A percentile compares a stretch with the other conserved stretches of the same genome.
phyloP scores from a whole-genome alignment of 768 basidiomycete genomes.

The Trametes meyenii region DNA sequence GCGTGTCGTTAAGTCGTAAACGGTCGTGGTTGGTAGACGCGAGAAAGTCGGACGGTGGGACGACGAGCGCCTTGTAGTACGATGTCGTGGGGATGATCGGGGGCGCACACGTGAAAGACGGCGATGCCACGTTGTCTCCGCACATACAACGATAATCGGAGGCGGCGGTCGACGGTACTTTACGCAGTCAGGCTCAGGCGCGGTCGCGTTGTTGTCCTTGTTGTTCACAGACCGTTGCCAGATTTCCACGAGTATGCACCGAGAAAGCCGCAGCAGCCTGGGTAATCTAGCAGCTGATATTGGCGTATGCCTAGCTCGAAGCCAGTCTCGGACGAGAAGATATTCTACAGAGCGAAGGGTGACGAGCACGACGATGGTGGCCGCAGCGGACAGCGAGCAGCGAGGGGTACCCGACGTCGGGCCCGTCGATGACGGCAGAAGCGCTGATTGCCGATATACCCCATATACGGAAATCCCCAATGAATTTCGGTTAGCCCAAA shows the following conservation, averaged over 20 bases:
- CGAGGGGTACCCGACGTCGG: not conserved
- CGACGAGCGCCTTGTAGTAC: conserved; percentile 11
- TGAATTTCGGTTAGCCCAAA: not conserved
- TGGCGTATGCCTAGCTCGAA: not conserved
- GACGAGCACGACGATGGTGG: not conserved
- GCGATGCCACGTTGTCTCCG: conserved; percentile 20
- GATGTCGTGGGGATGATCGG: conserved; percentile 17
- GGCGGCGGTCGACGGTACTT: not conserved
- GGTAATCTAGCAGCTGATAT: not conserved
- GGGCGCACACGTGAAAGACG: conserved; percentile 16
- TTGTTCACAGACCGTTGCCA: too few relatives aligned
- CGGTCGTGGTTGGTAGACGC: conserved; percentile 7
- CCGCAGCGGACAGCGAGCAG: not conserved
- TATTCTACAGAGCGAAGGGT: not conserved
- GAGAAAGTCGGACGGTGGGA: conserved; percentile 7
- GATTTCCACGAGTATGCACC: too few relatives aligned
- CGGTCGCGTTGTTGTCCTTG: not conserved
- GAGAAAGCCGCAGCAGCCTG: not conserved
- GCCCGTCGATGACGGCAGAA: conserved; percentile 3
- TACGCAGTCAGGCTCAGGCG: not conserved
- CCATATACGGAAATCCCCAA: not conserved
- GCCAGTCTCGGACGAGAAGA: not conserved
- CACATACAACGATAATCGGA: conserved; percentile 4
- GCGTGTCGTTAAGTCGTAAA: conserved; percentile 12
- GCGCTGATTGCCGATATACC: conserved; percentile 6